These are phyloP conservation scores for Cryphonectria radicalis DNA, from an alignment of 2,329 filamentous ascomycete genomes.

Conservation along the genomic window DNA sequence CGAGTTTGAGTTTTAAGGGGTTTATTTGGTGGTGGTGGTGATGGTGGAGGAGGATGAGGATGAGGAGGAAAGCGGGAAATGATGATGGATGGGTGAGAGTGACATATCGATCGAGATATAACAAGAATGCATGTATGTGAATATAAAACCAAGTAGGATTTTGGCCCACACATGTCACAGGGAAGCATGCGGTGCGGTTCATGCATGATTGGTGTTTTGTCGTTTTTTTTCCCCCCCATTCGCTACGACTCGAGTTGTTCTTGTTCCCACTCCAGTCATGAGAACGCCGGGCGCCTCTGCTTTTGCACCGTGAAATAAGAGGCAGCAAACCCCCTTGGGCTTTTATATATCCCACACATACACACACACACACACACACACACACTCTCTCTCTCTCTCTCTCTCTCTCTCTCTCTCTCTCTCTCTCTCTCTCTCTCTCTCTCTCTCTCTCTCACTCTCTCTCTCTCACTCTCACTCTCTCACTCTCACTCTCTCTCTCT, in stretches of 20 bases:
- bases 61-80: background rate
- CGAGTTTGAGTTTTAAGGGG: slow-evolving; percentile 70
- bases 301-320: background rate
- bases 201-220: background rate
- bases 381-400: no score
- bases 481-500: no score
- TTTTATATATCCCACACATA: background rate
- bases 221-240: background rate
- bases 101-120: background rate
- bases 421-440: no score
- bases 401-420: no score
- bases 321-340: background rate
- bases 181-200: background rate
- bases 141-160: background rate
- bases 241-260: background rate
- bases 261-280: background rate
- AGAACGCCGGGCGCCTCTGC: background rate
- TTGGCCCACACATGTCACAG: background rate
- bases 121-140: background rate
- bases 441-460: no score
- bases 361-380: background rate
- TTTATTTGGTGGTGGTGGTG: no score
- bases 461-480: no score
- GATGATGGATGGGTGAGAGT: background rate
- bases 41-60: no score